A percentile compares a stretch with the other conserved stretches of the same genome.
Conservation (phyloP, 306 rosid genomes). For the Astragalus membranaceus region DNA sequence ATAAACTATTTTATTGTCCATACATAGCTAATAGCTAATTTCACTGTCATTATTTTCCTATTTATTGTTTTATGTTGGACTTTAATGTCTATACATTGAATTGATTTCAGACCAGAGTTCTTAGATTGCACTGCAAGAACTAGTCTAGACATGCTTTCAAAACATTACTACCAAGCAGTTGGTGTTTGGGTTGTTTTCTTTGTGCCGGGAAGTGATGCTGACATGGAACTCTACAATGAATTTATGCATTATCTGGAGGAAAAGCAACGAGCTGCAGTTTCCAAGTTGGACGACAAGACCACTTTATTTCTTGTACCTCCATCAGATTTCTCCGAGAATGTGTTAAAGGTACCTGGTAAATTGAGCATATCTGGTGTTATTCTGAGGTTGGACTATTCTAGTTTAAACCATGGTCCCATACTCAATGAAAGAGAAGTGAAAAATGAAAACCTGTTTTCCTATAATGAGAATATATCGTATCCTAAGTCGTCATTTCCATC, state of each 20-base stretch:
- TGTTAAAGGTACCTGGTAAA: conserved; percentile 89
- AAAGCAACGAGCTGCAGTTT: conserved; percentile 89
- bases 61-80: conserved; percentile 14
- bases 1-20: neutral
- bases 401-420: conserved; percentile 41
- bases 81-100: conserved; percentile 21
- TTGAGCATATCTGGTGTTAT: conserved; percentile 92
- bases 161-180: conserved; percentile 94
- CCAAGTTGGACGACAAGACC: conserved; percentile 79
- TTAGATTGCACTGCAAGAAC: conserved; percentile 98
- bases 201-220: conserved; percentile 89
- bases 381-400: conserved; percentile 76
- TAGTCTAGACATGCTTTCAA: conserved; percentile 89
- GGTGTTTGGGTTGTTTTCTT: conserved; percentile 97
- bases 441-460: conserved; percentile 31
- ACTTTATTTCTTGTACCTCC: conserved; percentile 99
- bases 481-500: conserved; percentile 39
- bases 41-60: neutral
- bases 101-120: conserved; percentile 77
- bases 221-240: conserved; percentile 78
- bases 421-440: conserved; percentile 45
- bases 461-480: conserved; percentile 35
- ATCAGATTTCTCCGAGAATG: conserved; percentile 85
- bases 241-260: conserved; percentile 94
- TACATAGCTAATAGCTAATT: neutral